Evolutionary conservation across 352 stramenopile genomes (phyloP).

Genomic region (Globisporangium viniferum): DNA sequence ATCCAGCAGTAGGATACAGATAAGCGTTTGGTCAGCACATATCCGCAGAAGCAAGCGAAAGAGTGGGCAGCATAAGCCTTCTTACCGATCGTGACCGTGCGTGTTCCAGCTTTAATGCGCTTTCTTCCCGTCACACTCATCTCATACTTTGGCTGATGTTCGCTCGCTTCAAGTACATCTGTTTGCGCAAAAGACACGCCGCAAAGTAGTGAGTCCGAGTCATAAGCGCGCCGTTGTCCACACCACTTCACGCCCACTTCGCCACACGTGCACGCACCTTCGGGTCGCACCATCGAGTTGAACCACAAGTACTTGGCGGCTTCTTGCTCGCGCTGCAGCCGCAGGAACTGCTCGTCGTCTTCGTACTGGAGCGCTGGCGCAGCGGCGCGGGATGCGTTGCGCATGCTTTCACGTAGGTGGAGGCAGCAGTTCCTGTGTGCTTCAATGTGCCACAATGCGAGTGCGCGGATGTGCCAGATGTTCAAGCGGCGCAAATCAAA

Average conservation of each 20-base stretch:
- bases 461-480: background rate
- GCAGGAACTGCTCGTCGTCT: slow-evolving; percentile 14
- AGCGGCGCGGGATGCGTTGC: background rate
- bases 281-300: slow-evolving; percentile 46
- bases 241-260: background rate
- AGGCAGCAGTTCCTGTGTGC: background rate
- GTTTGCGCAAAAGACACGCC: slow-evolving; percentile 6
- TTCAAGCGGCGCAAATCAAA: slow-evolving; percentile 5
- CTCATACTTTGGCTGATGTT: slow-evolving; percentile 68
- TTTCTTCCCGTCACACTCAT: slow-evolving; percentile 72
- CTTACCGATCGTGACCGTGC: slow-evolving; percentile 55
- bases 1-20: background rate
- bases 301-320: slow-evolving; percentile 61
- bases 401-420: slow-evolving; percentile 4
- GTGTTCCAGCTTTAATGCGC: slow-evolving; percentile 65
- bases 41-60: no score
- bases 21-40: background rate
- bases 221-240: background rate
- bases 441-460: slow-evolving; percentile 1
- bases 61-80: background rate
- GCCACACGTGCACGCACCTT: slow-evolving; percentile 43
- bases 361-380: slow-evolving; percentile 24
- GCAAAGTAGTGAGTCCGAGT: background rate
- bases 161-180: slow-evolving; percentile 77
- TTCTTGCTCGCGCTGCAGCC: slow-evolving; percentile 14